These are phyloP conservation scores for Claviceps paspali DNA, from an alignment of 2,329 filamentous ascomycete species.

Conservation along the genomic window DNA sequence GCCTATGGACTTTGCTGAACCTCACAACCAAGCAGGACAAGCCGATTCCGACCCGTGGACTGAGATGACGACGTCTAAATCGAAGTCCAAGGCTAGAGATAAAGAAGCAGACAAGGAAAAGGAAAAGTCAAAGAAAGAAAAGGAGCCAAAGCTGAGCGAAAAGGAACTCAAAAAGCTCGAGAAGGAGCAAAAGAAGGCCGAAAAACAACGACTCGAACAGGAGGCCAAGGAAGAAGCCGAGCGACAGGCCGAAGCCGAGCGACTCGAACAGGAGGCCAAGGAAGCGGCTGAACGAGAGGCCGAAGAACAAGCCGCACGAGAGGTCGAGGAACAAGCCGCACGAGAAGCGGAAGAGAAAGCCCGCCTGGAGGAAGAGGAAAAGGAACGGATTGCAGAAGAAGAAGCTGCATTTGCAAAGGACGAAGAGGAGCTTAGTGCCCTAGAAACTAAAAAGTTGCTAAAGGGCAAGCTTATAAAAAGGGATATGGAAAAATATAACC, in stretches of 20 bases:
- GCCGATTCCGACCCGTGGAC: constrained; percentile 21
- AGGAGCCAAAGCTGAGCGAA: constrained; percentile 29
- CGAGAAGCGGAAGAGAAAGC: constrained; percentile 12
- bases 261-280: constrained; percentile 11
- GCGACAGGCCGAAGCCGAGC: constrained; percentile 21
- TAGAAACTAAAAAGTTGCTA: constrained; percentile 33
- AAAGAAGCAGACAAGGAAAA: constrained; percentile 18
- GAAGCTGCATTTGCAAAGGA: constrained; percentile 14
- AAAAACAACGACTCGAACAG: constrained; percentile 20
- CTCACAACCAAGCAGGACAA: constrained; percentile 18
- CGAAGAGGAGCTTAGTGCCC: constrained; percentile 23
- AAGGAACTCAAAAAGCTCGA: constrained; percentile 37
- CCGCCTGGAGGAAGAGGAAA: constrained; percentile 11
- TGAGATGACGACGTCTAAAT: constrained; percentile 16
- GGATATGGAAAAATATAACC: constrained; percentile 28
- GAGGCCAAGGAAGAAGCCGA: constrained; percentile 13
- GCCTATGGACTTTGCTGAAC: constrained; percentile 29
- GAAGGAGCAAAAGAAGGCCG: constrained; percentile 29
- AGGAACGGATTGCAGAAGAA: constrained; percentile 17
- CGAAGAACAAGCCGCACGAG: constrained; percentile 16
- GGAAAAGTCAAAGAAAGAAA: constrained; percentile 20
- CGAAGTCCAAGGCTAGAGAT: constrained; percentile 26
- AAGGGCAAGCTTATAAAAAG: constrained; percentile 30
- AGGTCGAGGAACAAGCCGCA: constrained; percentile 17
- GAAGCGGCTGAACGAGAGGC: constrained; percentile 14